Conservation (phyloP, 2,329 filamentous ascomycete species). For the Ceratocystis cacaofunesta region DNA sequence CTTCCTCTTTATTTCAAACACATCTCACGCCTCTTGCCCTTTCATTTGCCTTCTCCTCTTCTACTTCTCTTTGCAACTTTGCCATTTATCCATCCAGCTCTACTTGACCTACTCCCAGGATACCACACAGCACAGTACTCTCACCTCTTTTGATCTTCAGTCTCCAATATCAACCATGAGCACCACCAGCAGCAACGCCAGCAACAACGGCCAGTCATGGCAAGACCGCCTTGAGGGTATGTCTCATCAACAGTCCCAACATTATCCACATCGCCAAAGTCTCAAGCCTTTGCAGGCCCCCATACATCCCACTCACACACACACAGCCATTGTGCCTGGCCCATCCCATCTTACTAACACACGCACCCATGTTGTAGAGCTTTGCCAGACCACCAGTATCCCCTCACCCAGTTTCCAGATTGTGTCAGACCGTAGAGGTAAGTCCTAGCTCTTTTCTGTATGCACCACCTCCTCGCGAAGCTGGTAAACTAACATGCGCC, state of each 20-base stretch:
- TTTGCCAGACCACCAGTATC: constrained; percentile 40
- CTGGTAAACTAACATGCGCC: constrained; percentile 7
- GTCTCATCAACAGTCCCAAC: constrained; percentile 16
- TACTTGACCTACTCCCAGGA: neutral
- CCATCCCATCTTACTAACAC: constrained; percentile 2
- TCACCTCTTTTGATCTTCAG: neutral
- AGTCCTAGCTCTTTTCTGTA: constrained; percentile 19
- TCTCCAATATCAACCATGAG: constrained; percentile 15
- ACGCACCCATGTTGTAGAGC: constrained; percentile 28
- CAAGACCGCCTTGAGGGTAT: constrained; percentile 43
- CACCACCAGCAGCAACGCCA: constrained; percentile 19
- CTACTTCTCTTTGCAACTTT: neutral
- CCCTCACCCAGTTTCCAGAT: constrained; percentile 49
- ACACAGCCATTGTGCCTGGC: too few species aligned
- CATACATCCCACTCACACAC: too few species aligned
- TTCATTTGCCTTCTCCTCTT: neutral
- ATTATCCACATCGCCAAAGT: too few species aligned
- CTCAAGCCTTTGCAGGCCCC: too few species aligned
- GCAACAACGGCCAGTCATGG: constrained; percentile 27
- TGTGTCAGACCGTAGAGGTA: constrained; percentile 62
- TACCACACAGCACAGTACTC: neutral
- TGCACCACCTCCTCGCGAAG: neutral
- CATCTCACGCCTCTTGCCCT: neutral
- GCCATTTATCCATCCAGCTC: neutral
- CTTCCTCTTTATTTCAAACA: neutral